Evolutionary conservation across 306 rosid genomes (phyloP), one percentile per base, ranked within the genome.

Genomic region (Gleditsia sinensis): DNA sequence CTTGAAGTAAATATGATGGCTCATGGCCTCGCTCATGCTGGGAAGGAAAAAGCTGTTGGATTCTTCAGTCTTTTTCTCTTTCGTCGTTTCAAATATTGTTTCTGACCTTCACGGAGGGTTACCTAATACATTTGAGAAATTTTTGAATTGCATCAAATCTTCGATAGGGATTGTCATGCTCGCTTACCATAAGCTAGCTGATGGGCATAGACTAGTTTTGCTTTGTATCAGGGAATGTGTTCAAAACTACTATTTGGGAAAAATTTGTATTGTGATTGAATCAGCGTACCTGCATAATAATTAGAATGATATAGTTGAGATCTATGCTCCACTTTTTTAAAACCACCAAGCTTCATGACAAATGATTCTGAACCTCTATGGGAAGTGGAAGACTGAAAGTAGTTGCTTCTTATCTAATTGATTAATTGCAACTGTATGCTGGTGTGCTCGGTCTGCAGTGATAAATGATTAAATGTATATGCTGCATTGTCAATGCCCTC

Each of bases 31-130:
- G 45, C 20, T 45, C 45, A 55, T 81, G 77, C 59, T 62, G 32
- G 39, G 75, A 76, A 72, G 72, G 73, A 58, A 54, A 63, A 72
- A 66, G 75, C 82, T 43, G 71, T 48, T 13, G 20, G 50, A 13
- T 56, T 19, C 11, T 57, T 56, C 20, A 7, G 2, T 68, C 25
- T n/a, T 9, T 49, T 69, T 12, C 54, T 53, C 25, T 55, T 30
- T 23, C 14, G 17, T 34, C 8, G 3, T n/a, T 51, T 34, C 6
- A 21, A 37, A 30, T 25, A 50, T 25, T 49, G 65, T 60, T 45
- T 49, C 3, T 37, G 64, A 6, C 34, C 57, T 75, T 75, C 55
- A 40, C 51, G 28, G 51, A 71, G 71, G 54, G 53, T 45, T 61
- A 58, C 42, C 60, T 50, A 20, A 58, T 60, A 2, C 6, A 9